Base-by-base conservation (phyloP, 441 rosid genomes). In the Brassica hybrid region DNA sequence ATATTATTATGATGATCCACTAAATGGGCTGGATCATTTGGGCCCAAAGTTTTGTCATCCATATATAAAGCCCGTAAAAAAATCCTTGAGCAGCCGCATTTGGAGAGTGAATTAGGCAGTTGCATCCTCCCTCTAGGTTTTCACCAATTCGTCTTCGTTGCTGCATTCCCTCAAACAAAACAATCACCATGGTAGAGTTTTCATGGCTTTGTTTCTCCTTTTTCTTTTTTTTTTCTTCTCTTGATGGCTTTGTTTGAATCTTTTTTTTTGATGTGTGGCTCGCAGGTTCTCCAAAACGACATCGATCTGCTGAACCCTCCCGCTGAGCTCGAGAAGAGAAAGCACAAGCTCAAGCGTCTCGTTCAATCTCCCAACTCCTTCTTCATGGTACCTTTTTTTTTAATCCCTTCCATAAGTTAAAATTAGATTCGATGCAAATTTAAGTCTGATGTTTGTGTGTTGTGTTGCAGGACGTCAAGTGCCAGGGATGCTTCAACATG, bases 391-490 rank as follows among this genome's bases (percentile, higher is more conserved):
- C n/a, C 12, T 50, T 50, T 50, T 14, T 60, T 7, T 2, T 34
- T 34, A 1, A 34, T 34, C 38, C 45, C 14, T 7, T 41, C 69
- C 17, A 2, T 38, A 19, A 17, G 3, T 2, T 32, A 18, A 6
- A 34, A 56, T 1, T 54, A 6, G 18, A 34, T 23, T 0, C 13
- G 36, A 34, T 16, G 16, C 66, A 36, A 18, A 1, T 23, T 6
- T 21, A 11, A 12, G 7, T 58, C 60, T 34, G 25, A 23, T 67
- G 11, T 18, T 7, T 18, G 38, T 14, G 4, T 12, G 11, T 25
- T 34, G 38, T 34, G 38, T 34, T 67, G 65, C 76, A 86, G 91
- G 94, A 88, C 65, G 90, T 34, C 1, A 34, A 34, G 38, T 34
- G 38, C 38, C 38, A 34, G 38, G 38, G 38, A 34, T 34, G 38